phyloP scores from a whole-genome alignment of 2,329 filamentous ascomycete species.

The Zymoseptoria ardabiliae region DNA sequence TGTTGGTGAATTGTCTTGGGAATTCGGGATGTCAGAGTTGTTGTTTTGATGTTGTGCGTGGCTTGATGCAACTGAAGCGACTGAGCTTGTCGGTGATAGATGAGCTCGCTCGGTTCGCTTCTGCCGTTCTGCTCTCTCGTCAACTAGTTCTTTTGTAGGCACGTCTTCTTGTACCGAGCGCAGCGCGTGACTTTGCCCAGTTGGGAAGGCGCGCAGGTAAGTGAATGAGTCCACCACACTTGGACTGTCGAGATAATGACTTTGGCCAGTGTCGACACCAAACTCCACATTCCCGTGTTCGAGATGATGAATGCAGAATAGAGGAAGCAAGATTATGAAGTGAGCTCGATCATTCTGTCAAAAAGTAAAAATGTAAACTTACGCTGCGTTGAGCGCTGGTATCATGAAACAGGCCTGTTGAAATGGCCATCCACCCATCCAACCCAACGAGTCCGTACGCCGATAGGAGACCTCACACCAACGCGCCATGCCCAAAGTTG shows the following conservation, averaged over 20 bases:
- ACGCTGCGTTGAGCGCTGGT: conserved; percentile 31
- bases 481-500: conserved; percentile 3
- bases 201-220: background rate
- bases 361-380: conserved; percentile 16
- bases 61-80: background rate
- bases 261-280: background rate
- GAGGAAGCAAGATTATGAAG: background rate
- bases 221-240: background rate
- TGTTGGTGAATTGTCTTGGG: background rate
- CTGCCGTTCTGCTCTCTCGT: background rate
- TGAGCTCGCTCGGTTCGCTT: background rate
- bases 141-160: background rate
- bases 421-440: conserved; percentile 19
- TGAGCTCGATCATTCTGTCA: background rate
- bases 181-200: background rate
- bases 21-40: background rate
- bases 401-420: conserved; percentile 28
- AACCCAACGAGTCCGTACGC: background rate
- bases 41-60: background rate
- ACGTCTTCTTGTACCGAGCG: background rate
- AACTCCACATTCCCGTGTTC: background rate
- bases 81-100: background rate
- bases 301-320: background rate
- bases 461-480: background rate
- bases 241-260: background rate